Evolutionary conservation across 805 yeast genomes (phyloP).

Genomic region (Candida silvicultrix): DNA sequence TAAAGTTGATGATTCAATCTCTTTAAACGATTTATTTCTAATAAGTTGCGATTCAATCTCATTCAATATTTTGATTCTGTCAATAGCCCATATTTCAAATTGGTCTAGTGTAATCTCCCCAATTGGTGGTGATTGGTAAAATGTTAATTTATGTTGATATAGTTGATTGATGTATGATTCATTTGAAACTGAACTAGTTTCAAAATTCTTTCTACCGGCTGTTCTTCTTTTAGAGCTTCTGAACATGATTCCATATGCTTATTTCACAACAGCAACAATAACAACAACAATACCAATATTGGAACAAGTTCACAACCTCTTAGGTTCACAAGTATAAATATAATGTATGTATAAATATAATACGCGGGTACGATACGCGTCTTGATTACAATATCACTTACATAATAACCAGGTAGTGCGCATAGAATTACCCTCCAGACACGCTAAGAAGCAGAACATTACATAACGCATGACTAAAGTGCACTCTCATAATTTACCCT

Average conservation of each 20-base stretch:
- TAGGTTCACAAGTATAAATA: too few relatives aligned
- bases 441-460: not conserved
- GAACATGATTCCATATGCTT: constrained; percentile 43
- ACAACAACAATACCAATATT: not conserved
- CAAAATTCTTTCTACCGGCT: constrained; percentile 66
- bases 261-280: not conserved
- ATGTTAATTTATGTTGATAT: constrained; percentile 59
- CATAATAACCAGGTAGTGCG: too few relatives aligned
- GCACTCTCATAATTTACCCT: not conserved
- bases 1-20: constrained; percentile 56
- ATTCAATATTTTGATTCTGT: constrained; percentile 72
- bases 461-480: too few relatives aligned
- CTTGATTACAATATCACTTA: too few relatives aligned
- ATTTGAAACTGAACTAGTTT: constrained; percentile 27
- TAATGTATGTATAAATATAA: too few relatives aligned
- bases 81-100: constrained; percentile 95
- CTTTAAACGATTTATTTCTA: constrained; percentile 57
- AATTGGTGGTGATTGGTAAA: constrained; percentile 72
- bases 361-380: too few relatives aligned
- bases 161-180: constrained; percentile 28
- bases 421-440: not conserved
- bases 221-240: constrained; percentile 71
- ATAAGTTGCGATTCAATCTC: constrained; percentile 76
- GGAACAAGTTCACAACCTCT: too few relatives aligned
- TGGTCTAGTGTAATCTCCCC: constrained; percentile 87